phyloP scores from a whole-genome alignment of 208 protist genomes.

The Endotrypanum monterogeii region DNA sequence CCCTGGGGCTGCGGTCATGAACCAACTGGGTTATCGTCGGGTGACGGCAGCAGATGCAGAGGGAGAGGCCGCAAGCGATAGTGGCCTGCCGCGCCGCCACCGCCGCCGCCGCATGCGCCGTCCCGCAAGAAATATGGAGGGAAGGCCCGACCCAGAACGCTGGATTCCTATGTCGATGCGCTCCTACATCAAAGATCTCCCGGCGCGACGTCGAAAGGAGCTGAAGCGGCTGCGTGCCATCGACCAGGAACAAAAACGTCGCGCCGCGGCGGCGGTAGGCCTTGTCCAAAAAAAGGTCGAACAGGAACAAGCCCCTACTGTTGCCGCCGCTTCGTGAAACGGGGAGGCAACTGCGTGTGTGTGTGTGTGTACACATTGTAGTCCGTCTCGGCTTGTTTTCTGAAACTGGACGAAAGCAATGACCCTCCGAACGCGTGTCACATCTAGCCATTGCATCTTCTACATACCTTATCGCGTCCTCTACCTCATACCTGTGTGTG shows the following conservation, averaged over 20 bases:
- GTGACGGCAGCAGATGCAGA: slow-evolving; percentile 19
- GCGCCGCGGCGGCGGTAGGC: slow-evolving; percentile 29
- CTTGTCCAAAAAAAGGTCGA: slow-evolving; percentile 26
- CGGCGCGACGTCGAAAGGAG: slow-evolving; percentile 77
- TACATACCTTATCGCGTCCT: no score
- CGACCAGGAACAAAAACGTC: slow-evolving; percentile 84
- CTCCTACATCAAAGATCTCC: slow-evolving; percentile 85
- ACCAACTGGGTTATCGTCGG: slow-evolving; percentile 67
- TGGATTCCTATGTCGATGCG: slow-evolving; percentile 86
- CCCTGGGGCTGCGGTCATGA: slow-evolving; percentile 52
- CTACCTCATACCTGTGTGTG: no score
- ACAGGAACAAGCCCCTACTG: neutral
- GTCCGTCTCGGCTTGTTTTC: no score
- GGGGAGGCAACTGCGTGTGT: neutral
- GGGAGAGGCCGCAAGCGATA: neutral
- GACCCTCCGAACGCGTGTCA: no score
- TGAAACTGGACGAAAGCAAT: no score
- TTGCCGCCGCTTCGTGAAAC: neutral
- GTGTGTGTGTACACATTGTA: no score
- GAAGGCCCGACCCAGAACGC: slow-evolving; percentile 79
- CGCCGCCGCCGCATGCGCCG: slow-evolving; percentile 43
- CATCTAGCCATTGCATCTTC: no score
- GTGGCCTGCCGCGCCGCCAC: slow-evolving; percentile 33
- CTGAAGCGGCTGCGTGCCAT: slow-evolving; percentile 77
- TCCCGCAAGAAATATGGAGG: slow-evolving; percentile 71